Evolutionary conservation across 2,329 filamentous ascomycete species (phyloP).

Genomic region (Trichoderma hamatum): DNA sequence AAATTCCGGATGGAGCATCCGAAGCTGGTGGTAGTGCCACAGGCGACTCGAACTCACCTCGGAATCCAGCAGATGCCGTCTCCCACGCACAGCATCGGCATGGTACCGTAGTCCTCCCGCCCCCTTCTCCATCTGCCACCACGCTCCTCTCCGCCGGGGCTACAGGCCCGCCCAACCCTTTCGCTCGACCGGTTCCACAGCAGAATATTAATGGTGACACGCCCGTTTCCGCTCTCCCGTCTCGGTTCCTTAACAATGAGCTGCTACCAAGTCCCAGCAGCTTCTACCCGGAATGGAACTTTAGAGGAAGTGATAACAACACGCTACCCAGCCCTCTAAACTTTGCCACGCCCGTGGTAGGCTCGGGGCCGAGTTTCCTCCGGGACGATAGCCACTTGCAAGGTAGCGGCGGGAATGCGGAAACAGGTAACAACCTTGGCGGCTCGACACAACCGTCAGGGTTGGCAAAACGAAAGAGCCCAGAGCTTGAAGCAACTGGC

Average conservation of each 20-base stretch:
- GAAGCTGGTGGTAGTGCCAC: slow-evolving; percentile 75
- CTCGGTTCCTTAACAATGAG: slow-evolving; percentile 84
- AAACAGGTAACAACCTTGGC: slow-evolving; percentile 25
- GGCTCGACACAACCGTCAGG: slow-evolving; percentile 7
- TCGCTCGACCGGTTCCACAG: slow-evolving; percentile 82
- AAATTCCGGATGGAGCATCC: slow-evolving; percentile 90
- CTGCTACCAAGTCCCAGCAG: slow-evolving; percentile 87
- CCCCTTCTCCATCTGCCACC: slow-evolving; percentile 86
- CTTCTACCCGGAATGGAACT: slow-evolving; percentile 92
- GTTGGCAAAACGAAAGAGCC: slow-evolving; percentile 59
- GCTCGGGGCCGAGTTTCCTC: slow-evolving; percentile 64
- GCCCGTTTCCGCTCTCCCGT: slow-evolving; percentile 91
- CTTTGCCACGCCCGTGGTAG: slow-evolving; percentile 79
- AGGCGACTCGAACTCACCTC: slow-evolving; percentile 68
- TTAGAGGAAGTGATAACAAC: slow-evolving; percentile 71
- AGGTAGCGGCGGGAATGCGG: slow-evolving; percentile 29
- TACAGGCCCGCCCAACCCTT: slow-evolving; percentile 90
- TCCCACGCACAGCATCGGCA: slow-evolving; percentile 56
- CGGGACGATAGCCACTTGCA: slow-evolving; percentile 52
- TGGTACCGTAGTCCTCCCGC: slow-evolving; percentile 78
- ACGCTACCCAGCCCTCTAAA: slow-evolving; percentile 91
- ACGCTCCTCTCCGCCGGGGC: slow-evolving; percentile 88
- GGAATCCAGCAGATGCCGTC: slow-evolving; percentile 61
- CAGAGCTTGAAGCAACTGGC: slow-evolving; percentile 50
- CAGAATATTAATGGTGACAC: slow-evolving; percentile 62